These are phyloP conservation scores for Alternaria infectoria DNA, from an alignment of 2,329 filamentous ascomycete species.

Conservation along the genomic window DNA sequence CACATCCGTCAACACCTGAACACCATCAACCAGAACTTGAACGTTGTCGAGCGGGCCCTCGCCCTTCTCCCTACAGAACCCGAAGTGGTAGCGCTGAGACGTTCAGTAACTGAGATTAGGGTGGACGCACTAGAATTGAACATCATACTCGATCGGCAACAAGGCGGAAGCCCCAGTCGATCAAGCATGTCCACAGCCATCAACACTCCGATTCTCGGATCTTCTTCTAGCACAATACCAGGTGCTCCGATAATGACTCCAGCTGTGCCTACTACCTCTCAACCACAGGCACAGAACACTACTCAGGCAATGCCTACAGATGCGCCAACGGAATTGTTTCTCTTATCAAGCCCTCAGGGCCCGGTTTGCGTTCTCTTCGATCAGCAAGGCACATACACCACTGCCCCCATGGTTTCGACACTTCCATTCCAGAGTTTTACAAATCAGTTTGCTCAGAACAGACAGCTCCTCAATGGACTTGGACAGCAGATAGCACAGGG, in stretches of 20 bases:
- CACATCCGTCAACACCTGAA: constrained; percentile 35
- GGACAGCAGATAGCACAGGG: constrained; percentile 40
- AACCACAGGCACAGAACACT: constrained; percentile 5
- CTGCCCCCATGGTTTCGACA: constrained; percentile 35
- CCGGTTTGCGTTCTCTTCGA: constrained; percentile 46
- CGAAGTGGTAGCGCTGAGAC: constrained; percentile 39
- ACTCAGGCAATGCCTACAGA: constrained; percentile 19
- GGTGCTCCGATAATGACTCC: constrained; percentile 1
- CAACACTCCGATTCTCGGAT: not conserved
- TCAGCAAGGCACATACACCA: constrained; percentile 44
- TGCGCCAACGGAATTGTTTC: constrained; percentile 39
- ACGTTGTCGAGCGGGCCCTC: constrained; percentile 36
- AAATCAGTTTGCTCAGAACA: constrained; percentile 42
- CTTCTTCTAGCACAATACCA: constrained; percentile 5
- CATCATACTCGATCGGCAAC: constrained; percentile 25
- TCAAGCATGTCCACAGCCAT: not conserved
- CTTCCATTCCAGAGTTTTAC: constrained; percentile 41
- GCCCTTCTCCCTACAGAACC: constrained; percentile 35
- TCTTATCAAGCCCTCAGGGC: constrained; percentile 46
- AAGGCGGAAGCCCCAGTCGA: constrained; percentile 2
- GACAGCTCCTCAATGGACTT: constrained; percentile 39
- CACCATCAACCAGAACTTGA: constrained; percentile 30
- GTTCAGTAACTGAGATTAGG: constrained; percentile 35
- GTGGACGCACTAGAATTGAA: constrained; percentile 31
- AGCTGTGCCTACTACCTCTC: constrained; percentile 11